Evolutionary conservation across 768 basidiomycete genomes (phyloP).

Genomic region (Gymnopilus dilepis): DNA sequence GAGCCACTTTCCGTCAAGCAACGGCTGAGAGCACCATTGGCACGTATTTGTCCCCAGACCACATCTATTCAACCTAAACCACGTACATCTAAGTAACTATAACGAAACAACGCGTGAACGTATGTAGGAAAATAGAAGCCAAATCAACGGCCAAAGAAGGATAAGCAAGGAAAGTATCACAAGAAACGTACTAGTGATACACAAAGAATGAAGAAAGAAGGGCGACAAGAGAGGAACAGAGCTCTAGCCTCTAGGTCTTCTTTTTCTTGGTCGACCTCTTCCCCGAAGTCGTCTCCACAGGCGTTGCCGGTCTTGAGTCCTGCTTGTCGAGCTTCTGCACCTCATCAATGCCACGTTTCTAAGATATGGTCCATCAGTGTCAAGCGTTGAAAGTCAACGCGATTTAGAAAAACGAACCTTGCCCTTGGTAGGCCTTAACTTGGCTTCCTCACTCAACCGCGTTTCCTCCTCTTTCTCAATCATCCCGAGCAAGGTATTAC

Average conservation of each 20-base stretch:
- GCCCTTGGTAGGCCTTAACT: slow-evolving; percentile 62
- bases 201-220: background rate
- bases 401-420: slow-evolving; percentile 53
- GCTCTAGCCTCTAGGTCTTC: slow-evolving; percentile 45
- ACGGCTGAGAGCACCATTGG: too few species aligned
- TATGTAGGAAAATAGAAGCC: too few species aligned
- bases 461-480: slow-evolving; percentile 91
- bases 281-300: slow-evolving; percentile 52
- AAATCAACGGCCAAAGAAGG: too few species aligned
- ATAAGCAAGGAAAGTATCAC: too few species aligned
- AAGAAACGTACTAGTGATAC: too few species aligned
- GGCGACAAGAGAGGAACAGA: background rate
- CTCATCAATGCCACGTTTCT: slow-evolving; percentile 77
- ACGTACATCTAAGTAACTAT: too few species aligned
- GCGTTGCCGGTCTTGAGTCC: slow-evolving; percentile 68
- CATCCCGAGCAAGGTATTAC: slow-evolving; percentile 86
- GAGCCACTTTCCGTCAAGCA: too few species aligned
- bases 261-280: slow-evolving; percentile 74
- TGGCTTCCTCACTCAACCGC: slow-evolving; percentile 70
- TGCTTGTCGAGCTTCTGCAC: slow-evolving; percentile 54
- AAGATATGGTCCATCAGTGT: slow-evolving; percentile 7
- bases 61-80: too few species aligned
- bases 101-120: too few species aligned
- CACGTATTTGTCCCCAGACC: too few species aligned
- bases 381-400: background rate